Base-by-base conservation (phyloP, 1,139 yeast species). In the Debaryomycetaceae sp. region DNA sequence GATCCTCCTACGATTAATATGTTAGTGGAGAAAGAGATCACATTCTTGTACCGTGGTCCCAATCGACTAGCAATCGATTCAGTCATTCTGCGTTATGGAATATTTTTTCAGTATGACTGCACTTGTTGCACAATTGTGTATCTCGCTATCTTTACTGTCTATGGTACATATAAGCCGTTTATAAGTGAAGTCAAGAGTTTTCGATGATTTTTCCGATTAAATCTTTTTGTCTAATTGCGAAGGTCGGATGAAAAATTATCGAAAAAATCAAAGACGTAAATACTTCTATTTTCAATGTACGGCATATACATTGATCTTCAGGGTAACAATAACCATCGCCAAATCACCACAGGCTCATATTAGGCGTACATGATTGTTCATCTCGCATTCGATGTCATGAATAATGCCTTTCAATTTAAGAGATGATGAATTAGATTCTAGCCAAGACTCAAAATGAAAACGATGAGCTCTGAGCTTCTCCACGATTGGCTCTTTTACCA, bases 1-100 rank as follows among this genome's bases (percentile, higher is more conserved):
- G 75, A 63, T 0, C 74, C 74, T 9, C 77, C 76, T 13, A 69
- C 62, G 6, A 68, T 56, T 28, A 70, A 53, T 5, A 70, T 56
- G 39, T 61, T 61, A 35, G 44, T 42, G 8, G 33, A 34, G 29
- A 41, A 41, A 8, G 43, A 41, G 5, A 34, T 22, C 14, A 38
- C 38, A 16, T 29, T 30, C 30, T 41, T 36, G 5, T 33, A 26
- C 17, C 32, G 15, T 13, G 26, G 31, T 14, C 31, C 32, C 24
- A 37, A 35, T 4, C 13, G 19, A 7, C 41, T 35, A 3, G 42
- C 37, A 11, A 31, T 19, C 5, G 41, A 38, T 31, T 34, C 33
- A 28, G 37, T 13, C 34, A 31, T n/a, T n/a, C n/a, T n/a, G n/a
- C n/a, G n/a, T n/a, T n/a, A n/a, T n/a, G n/a, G n/a, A n/a, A n/a